Base-by-base conservation (phyloP, 2,329 filamentous ascomycete species). In the Fusarium buxicola region DNA sequence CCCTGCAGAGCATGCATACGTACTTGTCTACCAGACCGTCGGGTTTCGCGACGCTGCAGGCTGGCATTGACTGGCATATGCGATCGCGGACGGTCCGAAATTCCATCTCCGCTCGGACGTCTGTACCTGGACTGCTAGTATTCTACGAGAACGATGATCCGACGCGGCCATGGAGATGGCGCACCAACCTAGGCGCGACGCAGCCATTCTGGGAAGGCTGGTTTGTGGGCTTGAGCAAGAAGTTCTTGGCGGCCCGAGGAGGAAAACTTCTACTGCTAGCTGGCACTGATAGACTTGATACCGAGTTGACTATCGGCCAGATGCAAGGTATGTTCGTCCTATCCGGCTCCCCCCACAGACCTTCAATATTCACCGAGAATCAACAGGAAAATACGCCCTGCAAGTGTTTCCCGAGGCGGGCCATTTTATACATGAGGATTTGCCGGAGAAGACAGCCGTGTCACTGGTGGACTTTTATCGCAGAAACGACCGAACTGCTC, bases 361-460 rank as follows among this genome's bases (percentile, higher is more conserved):
- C 15, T 18, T 30, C 18, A 30, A 36, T 50, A 47, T 64, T 70
- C 40, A 71, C 55, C 27, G 16, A n/a, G 13, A 38, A 25, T 10
- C 8, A 16, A 55, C 25, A 87, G 90, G 94, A 6, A 98, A 98
- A 82, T 99, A 98, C 73, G 93, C 96, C 55, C 81, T 99, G 40
- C 92, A 97, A 69, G 94, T 99, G 7, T 91, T 98, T 69, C 94
- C 95, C 1, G 92, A 97, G 74, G 93, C 95, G 2, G 95, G 95
- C 1, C 95, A 99, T 75, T 99, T 99, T 72, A 88, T 99, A 53
- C 95, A 99, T 66, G 95, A 99, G 76, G 95, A 99, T 75, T 85
- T 94, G 45, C 94, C 95, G 0, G 91, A 93, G 72, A 96, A 94
- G 81, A 96, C 91, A 38, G 95, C 95, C 1, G 83, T 90, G 68